A percentile compares a stretch with the other conserved stretches of the same genome.
Conservation (phyloP, 2,329 filamentous ascomycete species). For the Monosporascus cannonballus region DNA sequence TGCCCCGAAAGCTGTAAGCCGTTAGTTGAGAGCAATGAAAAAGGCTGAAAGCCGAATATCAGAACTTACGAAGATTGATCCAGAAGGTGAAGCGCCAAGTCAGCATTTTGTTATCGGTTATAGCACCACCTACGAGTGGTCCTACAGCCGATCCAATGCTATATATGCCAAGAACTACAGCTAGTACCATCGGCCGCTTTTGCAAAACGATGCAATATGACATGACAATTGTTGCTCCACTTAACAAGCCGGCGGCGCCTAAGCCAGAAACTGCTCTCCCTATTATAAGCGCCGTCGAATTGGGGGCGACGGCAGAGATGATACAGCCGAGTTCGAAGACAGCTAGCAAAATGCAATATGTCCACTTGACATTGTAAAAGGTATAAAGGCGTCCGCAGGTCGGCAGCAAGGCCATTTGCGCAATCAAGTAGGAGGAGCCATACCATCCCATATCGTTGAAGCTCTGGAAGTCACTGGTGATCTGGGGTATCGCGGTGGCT, state of each 20-base stretch:
- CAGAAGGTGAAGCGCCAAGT: constrained; percentile 5
- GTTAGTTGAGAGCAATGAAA: background rate
- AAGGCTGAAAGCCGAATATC: too few relatives aligned
- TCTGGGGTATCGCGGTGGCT: constrained; percentile 4
- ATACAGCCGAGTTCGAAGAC: constrained; percentile 28
- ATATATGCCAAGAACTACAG: constrained; percentile 12
- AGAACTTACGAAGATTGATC: constrained; percentile 4
- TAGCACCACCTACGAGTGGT: constrained; percentile 13
- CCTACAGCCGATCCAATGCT: constrained; percentile 12
- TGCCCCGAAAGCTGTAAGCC: background rate
- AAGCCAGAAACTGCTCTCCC: constrained; percentile 31
- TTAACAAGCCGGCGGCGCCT: constrained; percentile 19
- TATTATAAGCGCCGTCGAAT: constrained; percentile 28
- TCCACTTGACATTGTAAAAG: constrained; percentile 22
- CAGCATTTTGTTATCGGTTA: constrained; percentile 5
- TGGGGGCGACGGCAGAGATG: constrained; percentile 29
- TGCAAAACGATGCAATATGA: constrained; percentile 11
- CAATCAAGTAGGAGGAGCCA: constrained; percentile 21
- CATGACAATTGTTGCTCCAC: constrained; percentile 13
- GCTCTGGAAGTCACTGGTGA: constrained; percentile 22
- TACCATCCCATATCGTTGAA: constrained; percentile 24
- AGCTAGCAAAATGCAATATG: constrained; percentile 22
- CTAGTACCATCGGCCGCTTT: constrained; percentile 7
- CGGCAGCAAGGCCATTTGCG: constrained; percentile 12
- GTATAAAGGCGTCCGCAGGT: constrained; percentile 26